Evolutionary conservation across 768 basidiomycete genomes (phyloP).

Genomic region (Pulveroboletus frians): DNA sequence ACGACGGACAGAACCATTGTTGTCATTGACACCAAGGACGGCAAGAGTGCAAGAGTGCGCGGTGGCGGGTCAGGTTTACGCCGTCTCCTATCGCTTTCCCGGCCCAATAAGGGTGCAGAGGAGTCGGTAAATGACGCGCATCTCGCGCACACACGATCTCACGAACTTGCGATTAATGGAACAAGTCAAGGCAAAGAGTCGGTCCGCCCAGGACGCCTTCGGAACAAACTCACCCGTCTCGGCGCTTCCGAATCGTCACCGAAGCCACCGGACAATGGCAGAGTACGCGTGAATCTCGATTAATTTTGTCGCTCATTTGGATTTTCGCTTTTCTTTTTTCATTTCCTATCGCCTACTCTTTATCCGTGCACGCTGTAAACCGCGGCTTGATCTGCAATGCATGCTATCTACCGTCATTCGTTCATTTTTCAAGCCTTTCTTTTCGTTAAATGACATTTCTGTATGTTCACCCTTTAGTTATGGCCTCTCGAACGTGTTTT

Average conservation of each 20-base stretch:
- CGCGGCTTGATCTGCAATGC: slow-evolving; percentile 21
- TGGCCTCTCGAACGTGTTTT: background rate
- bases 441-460: slow-evolving; percentile 4
- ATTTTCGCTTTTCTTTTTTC: slow-evolving; percentile 4
- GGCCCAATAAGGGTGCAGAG: slow-evolving; percentile 28
- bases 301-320: slow-evolving; percentile 21
- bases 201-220: slow-evolving; percentile 25
- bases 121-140: slow-evolving; percentile 23
- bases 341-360: slow-evolving; percentile 5
- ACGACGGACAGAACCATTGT: slow-evolving; percentile 60
- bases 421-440: slow-evolving; percentile 4
- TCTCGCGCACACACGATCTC: slow-evolving; percentile 24
- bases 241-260: slow-evolving; percentile 26
- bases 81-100: slow-evolving; percentile 31
- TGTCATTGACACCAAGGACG: slow-evolving; percentile 53
- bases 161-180: slow-evolving; percentile 20
- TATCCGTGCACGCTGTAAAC: slow-evolving; percentile 26
- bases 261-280: slow-evolving; percentile 30
- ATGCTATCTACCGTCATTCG: slow-evolving; percentile 13
- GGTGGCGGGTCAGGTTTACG: slow-evolving; percentile 30
- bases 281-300: slow-evolving; percentile 34
- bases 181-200: slow-evolving; percentile 18
- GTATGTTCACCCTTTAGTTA: slow-evolving; percentile 6
- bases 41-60: slow-evolving; percentile 24
- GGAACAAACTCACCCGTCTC: slow-evolving; percentile 25